A percentile compares a stretch with the other conserved stretches of the same genome.
phyloP scores from a whole-genome alignment of 1,139 yeast species.

The Pichia sp. region DNA sequence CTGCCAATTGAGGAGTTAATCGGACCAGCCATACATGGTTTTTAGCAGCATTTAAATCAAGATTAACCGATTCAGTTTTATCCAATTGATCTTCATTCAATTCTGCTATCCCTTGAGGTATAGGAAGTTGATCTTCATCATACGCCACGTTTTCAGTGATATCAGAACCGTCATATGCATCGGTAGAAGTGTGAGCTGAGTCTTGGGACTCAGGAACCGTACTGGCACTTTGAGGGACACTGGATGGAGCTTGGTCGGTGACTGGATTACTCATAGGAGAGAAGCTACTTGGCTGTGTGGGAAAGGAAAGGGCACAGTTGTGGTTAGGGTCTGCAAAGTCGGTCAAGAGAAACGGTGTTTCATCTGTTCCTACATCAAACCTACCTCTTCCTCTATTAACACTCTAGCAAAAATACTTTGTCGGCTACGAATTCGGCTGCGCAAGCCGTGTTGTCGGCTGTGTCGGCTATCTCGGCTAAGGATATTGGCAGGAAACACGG shows the following conservation, averaged over 20 bases:
- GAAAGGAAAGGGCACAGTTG: not conserved
- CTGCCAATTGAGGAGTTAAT: conserved; percentile 79
- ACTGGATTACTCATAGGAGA: not conserved
- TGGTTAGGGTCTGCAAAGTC: too few relatives aligned
- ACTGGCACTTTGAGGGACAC: not conserved
- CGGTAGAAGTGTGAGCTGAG: not conserved
- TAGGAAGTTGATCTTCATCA: conserved; percentile 27
- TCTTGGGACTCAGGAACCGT: not conserved
- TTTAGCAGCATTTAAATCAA: conserved; percentile 46
- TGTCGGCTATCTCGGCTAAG: not conserved
- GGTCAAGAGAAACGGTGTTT: too few relatives aligned
- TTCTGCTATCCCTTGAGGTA: conserved; percentile 29
- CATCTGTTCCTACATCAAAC: not conserved
- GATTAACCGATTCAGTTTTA: conserved; percentile 48
- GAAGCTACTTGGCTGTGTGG: not conserved
- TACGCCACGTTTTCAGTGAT: conserved; percentile 16
- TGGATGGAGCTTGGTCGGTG: not conserved
- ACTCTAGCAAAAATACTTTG: too few relatives aligned
- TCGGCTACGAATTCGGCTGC: too few relatives aligned
- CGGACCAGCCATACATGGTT: conserved; percentile 89
- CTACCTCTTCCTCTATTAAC: not conserved
- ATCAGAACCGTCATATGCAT: conserved; percentile 1
- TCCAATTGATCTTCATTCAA: conserved; percentile 27
- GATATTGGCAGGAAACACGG: too few relatives aligned
- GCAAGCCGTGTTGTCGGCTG: not conserved